These are phyloP conservation scores for Artemisia annua DNA, from an alignment of 129 eudicot genomes.

Conservation along the genomic window DNA sequence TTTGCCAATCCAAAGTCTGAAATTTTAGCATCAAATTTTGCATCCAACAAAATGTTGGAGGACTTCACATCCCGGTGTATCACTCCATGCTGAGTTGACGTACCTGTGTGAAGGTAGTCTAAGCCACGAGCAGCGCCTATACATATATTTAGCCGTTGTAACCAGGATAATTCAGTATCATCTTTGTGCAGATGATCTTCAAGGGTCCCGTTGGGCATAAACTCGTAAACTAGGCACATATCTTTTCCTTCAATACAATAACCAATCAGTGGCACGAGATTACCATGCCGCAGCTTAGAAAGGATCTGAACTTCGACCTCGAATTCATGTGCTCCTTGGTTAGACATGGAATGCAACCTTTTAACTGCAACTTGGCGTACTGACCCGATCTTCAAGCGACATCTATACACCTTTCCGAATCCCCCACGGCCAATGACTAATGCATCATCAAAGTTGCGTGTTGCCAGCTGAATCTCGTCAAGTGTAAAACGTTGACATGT, in stretches of 20 bases:
- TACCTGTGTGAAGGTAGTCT: slow-evolving; percentile 52
- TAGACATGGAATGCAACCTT: slow-evolving; percentile 24
- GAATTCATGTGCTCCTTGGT: slow-evolving; percentile 24
- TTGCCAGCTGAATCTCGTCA: slow-evolving; percentile 25
- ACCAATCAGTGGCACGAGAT: slow-evolving; percentile 36
- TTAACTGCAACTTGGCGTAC: slow-evolving; percentile 23
- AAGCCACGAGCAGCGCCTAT: slow-evolving; percentile 59
- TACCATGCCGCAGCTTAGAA: slow-evolving; percentile 33
- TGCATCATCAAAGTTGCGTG: slow-evolving; percentile 20
- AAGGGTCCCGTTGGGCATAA: slow-evolving; percentile 35
- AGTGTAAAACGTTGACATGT: slow-evolving; percentile 17
- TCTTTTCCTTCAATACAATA: slow-evolving; percentile 27
- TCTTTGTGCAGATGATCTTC: slow-evolving; percentile 18
- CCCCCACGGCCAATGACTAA: slow-evolving; percentile 32
- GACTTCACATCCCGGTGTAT: slow-evolving; percentile 56
- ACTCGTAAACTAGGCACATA: slow-evolving; percentile 27
- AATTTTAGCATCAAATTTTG: slow-evolving; percentile 34
- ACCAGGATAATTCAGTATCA: slow-evolving; percentile 36
- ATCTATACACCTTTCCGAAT: slow-evolving; percentile 31
- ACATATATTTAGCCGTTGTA: slow-evolving; percentile 37
- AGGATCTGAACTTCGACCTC: slow-evolving; percentile 27
- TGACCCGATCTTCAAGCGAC: slow-evolving; percentile 2
- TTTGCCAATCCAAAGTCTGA: slow-evolving; percentile 56
- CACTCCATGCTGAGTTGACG: slow-evolving; percentile 32
- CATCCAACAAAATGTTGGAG: slow-evolving; percentile 50